These are phyloP conservation scores for Trametes gibbosa DNA, from an alignment of 768 basidiomycete genomes.

Conservation along the genomic window DNA sequence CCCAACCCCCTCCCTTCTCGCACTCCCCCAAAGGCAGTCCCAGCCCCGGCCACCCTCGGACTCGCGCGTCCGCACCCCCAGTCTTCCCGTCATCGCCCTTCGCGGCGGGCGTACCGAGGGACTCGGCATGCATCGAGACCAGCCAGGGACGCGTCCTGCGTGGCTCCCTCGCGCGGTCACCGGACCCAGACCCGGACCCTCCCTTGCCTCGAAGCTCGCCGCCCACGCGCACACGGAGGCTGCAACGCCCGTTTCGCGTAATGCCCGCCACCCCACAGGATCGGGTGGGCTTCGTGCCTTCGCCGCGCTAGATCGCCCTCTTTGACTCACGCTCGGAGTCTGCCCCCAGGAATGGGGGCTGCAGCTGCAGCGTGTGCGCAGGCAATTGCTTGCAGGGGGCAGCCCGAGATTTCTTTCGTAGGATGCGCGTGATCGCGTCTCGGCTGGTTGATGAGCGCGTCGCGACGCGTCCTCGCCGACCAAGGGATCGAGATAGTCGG, in stretches of 20 bases:
- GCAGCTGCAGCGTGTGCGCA: too few species aligned
- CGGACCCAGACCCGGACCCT: too few species aligned
- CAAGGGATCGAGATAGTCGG: too few species aligned
- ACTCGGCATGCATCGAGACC: too few species aligned
- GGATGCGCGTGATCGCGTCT: not conserved
- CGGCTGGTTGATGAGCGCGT: constrained; percentile 8
- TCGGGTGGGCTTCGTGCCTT: not conserved
- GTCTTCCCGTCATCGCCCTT: not conserved
- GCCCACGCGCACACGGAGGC: too few species aligned
- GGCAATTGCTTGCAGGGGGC: not conserved
- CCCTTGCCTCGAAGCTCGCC: too few species aligned
- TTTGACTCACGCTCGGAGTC: not conserved
- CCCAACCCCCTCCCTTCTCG: not conserved
- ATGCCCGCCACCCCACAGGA: not conserved
- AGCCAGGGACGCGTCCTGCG: not conserved
- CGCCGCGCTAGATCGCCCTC: not conserved
- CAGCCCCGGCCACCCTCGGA: not conserved
- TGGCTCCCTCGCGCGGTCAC: not conserved
- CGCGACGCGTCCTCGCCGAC: constrained; percentile 9
- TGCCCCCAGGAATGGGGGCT: not conserved
- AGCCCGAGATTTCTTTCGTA: too few species aligned
- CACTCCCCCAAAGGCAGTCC: not conserved
- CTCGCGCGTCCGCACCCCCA: not conserved
- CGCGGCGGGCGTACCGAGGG: too few species aligned
- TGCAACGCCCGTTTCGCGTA: not conserved